These are phyloP conservation scores for Fomitopsis pulvina DNA, from an alignment of 768 basidiomycete genomes.

Conservation along the genomic window DNA sequence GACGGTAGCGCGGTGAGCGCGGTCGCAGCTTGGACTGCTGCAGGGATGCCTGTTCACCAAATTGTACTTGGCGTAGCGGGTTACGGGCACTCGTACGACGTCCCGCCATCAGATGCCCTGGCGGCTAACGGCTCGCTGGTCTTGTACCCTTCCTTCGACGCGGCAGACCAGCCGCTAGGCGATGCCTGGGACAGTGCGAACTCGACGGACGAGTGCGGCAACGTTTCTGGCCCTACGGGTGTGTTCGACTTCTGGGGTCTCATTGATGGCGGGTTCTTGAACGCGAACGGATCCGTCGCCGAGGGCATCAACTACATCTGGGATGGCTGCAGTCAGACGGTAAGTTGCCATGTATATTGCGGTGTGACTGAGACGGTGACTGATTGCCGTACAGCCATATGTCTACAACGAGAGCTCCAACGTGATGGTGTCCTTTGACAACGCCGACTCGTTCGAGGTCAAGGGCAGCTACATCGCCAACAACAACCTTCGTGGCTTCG, in stretches of 20 bases:
- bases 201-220: conserved; percentile 55
- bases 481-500: conserved; percentile 54
- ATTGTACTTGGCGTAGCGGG: conserved; percentile 82
- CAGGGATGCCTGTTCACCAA: conserved; percentile 68
- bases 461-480: conserved; percentile 57
- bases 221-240: conserved; percentile 42
- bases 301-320: conserved; percentile 45
- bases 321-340: conserved; percentile 71
- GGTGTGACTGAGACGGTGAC: background rate
- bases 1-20: conserved; percentile 73
- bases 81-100: conserved; percentile 73
- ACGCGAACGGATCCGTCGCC: conserved; percentile 36
- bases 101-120: conserved; percentile 33
- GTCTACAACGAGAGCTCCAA: conserved; percentile 51
- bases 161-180: conserved; percentile 36
- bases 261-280: conserved; percentile 49
- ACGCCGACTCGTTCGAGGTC: conserved; percentile 48
- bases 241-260: conserved; percentile 61
- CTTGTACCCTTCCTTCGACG: conserved; percentile 48
- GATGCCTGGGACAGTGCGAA: conserved; percentile 52
- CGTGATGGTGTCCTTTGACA: conserved; percentile 61
- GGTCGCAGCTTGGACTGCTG: conserved; percentile 65
- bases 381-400: conserved; percentile 42
- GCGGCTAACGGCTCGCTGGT: conserved; percentile 29
- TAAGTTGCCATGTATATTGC: conserved; percentile 25